Base-by-base conservation (phyloP, 2,329 filamentous ascomycete species). In the Botryotinia narcissicola region DNA sequence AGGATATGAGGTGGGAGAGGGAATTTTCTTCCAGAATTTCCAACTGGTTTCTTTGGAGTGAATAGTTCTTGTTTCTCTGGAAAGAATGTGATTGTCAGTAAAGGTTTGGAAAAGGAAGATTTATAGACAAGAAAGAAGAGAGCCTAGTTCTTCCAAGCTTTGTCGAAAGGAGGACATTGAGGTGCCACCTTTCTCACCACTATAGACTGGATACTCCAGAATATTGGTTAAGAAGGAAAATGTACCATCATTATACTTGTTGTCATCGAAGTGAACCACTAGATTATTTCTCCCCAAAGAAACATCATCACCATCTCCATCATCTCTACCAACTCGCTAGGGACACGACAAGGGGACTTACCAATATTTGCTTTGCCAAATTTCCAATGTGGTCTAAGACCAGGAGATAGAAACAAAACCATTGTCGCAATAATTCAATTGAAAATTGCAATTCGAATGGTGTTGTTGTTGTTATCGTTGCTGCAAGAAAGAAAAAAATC, bases 171-270 rank as follows among this genome's bases (percentile, higher is more conserved):
- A 37, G 22, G 32, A 67, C 20, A 40, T n/a, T 40, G 7, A 32
- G 14, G 4, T 37, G 16, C 8, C 32, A 35, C 25, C 18, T 35
- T 60, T 35, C 1, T 35, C 29, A 60, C 18, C 29, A 35, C 7
- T 12, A 37, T 7, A 60, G 57, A 35, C 29, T 12, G 4, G 57
- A 60, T 16, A 60, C 32, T 57, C 51, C 25, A 57, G n/a, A 29
- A 57, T 8, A 8, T 18, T 57, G 51, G 14, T 18, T 3, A 4
- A 63, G 8, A 44, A 44, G n/a, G n/a, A 44, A 9, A 63, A 63
- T 63, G 3, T 1, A 35, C 2, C 22, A 46, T 32, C 14, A 3
- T 0, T 1, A 10, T 22, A 1, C 9, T 32, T 32, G 7, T 3
- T 22, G 7, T 10, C 9, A 25, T 61, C 2, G 32, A 61, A 25